Conservation (phyloP, 345 rosid species). For the Raphanus sativus region DNA sequence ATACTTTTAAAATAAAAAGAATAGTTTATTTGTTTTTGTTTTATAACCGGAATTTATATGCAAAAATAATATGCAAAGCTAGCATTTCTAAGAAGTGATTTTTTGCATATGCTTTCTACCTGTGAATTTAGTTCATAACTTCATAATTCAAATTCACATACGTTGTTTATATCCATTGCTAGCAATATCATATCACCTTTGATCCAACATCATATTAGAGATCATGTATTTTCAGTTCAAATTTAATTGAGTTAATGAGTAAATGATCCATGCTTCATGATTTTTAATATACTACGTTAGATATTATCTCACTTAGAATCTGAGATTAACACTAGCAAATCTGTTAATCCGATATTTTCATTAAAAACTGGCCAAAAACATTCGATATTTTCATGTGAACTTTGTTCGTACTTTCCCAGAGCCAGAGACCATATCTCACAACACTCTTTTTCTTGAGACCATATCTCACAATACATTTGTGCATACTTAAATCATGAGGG, state of each 20-base stretch:
- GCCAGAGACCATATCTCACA: not conserved
- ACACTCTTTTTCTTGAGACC: not conserved
- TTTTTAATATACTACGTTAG: not conserved
- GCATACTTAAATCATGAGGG: not conserved
- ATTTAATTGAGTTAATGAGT: not conserved
- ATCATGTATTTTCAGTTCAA: not conserved
- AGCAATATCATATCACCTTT: not conserved
- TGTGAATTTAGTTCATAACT: not conserved
- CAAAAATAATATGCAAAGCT: not conserved
- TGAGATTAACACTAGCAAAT: not conserved
- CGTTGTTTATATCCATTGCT: not conserved
- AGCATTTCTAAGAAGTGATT: not conserved
- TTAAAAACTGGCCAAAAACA: not conserved
- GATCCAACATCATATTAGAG: not conserved
- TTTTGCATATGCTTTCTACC: not conserved
- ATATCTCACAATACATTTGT: not conserved
- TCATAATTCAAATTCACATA: not conserved
- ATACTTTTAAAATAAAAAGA: too few species aligned
- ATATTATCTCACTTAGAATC: not conserved
- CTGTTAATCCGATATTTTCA: not conserved
- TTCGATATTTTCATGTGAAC: not conserved
- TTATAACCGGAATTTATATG: not conserved
- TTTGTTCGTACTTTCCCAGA: not conserved
- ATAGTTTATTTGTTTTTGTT: not conserved
- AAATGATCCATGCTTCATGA: not conserved